Percentiles rank a stretch among this genome's conserved stretches.
These are phyloP conservation scores for Geotrichum klebahnii DNA, from an alignment of 1,139 yeast species.

Conservation along the genomic window DNA sequence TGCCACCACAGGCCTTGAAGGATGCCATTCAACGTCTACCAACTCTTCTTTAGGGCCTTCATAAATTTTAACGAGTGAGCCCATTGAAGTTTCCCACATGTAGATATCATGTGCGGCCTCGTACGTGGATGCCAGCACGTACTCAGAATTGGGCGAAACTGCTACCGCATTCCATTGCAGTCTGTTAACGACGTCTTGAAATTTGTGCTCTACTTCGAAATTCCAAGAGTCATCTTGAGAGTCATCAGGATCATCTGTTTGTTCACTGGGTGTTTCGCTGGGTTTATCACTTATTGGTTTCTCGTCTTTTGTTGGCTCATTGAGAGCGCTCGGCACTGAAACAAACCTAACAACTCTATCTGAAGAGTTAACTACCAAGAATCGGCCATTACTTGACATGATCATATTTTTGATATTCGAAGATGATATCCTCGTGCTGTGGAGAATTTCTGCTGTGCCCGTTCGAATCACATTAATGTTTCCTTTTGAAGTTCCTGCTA, in stretches of 20 bases:
- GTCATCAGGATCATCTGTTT: slow-evolving; percentile 29
- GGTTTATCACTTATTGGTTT: not conserved
- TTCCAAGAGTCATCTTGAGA: slow-evolving; percentile 42
- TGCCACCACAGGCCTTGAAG: slow-evolving; percentile 65
- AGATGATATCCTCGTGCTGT: slow-evolving; percentile 54
- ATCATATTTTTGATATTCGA: slow-evolving; percentile 70
- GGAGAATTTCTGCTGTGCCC: slow-evolving; percentile 39
- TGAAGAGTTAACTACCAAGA: slow-evolving; percentile 71
- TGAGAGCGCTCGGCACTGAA: slow-evolving; percentile 46
- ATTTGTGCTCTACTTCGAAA: slow-evolving; percentile 70
- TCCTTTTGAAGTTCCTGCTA: slow-evolving; percentile 81
- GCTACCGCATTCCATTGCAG: slow-evolving; percentile 84
- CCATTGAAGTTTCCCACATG: slow-evolving; percentile 89
- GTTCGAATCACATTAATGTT: slow-evolving; percentile 51
- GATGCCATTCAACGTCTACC: slow-evolving; percentile 78
- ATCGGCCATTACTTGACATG: slow-evolving; percentile 62
- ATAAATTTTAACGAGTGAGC: slow-evolving; percentile 78
- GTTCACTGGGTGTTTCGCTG: not conserved
- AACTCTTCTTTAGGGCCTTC: slow-evolving; percentile 89
- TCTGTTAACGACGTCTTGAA: slow-evolving; percentile 85
- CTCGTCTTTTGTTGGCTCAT: not conserved
- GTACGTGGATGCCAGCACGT: slow-evolving; percentile 79
- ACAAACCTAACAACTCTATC: slow-evolving; percentile 79
- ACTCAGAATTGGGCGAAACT: slow-evolving; percentile 75
- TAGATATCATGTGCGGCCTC: slow-evolving; percentile 86